Percentiles rank a stretch among this genome's conserved stretches.
phyloP scores from a whole-genome alignment of 805 yeast species.

The Huiozyma sinensis region DNA sequence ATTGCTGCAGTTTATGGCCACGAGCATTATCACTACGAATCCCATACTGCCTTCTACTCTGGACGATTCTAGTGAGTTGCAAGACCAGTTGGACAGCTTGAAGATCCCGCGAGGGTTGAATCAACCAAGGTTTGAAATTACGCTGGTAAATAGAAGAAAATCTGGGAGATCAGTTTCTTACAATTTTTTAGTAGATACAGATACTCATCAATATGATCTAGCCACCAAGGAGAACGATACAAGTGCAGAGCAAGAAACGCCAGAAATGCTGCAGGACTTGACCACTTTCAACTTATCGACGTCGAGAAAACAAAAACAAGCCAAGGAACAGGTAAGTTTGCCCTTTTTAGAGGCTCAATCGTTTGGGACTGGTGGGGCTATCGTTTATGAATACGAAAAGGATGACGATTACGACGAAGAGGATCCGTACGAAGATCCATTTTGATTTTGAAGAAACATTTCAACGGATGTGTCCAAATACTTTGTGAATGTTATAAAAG shows the following conservation, averaged over 20 bases:
- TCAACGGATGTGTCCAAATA: not conserved
- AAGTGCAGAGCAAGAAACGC: constrained; percentile 31
- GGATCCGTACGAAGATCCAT: constrained; percentile 95
- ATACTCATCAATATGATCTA: constrained; percentile 32
- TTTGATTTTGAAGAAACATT: constrained; percentile 30
- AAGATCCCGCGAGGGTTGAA: constrained; percentile 46
- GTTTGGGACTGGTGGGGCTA: constrained; percentile 79
- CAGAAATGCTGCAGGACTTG: constrained; percentile 51
- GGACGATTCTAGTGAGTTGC: constrained; percentile 40
- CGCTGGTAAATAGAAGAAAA: constrained; percentile 60
- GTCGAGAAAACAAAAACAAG: constrained; percentile 61
- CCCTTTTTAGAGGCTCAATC: constrained; percentile 88
- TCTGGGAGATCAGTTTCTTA: constrained; percentile 70
- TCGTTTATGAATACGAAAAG: constrained; percentile 88
- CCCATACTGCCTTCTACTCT: constrained; percentile 29
- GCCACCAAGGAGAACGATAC: constrained; percentile 17
- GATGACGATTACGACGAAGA: constrained; percentile 98
- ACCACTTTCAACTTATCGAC: constrained; percentile 84
- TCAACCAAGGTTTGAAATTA: constrained; percentile 34
- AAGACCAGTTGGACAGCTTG: constrained; percentile 30
- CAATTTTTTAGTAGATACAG: constrained; percentile 41
- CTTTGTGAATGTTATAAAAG: not conserved
- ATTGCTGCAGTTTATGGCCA: constrained; percentile 60
- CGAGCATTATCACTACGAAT: constrained; percentile 53
- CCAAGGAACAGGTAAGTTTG: constrained; percentile 74